Conservation (phyloP, 1,284 basidiomycete species). For the Coriolopsis trogii region DNA sequence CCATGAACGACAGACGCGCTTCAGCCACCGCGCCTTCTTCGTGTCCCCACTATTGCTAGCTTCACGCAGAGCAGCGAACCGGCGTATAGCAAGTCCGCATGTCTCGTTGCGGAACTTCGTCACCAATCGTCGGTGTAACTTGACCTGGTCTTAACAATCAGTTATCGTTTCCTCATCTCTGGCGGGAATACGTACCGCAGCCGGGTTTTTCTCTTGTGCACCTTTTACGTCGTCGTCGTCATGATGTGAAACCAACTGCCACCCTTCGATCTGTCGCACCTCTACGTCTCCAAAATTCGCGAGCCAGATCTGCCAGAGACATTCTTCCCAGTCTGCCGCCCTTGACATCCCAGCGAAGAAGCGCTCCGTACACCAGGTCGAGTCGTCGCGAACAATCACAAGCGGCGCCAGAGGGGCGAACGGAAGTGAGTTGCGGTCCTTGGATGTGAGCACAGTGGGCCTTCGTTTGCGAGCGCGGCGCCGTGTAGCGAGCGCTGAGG, state of each 20-base stretch:
- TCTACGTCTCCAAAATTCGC: conserved; percentile 48
- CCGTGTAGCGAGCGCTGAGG: conserved; percentile 12
- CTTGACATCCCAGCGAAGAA: conserved; percentile 51
- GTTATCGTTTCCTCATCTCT: neutral
- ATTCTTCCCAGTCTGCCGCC: conserved; percentile 60
- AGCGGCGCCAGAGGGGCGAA: conserved; percentile 48
- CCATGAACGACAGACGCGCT: conserved; percentile 35
- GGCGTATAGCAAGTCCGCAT: conserved; percentile 53
- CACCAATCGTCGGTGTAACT: conserved; percentile 46
- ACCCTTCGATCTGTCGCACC: conserved; percentile 30
- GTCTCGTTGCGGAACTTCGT: conserved; percentile 53
- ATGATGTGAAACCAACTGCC: conserved; percentile 6
- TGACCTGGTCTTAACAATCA: conserved; percentile 31
- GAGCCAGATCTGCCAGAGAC: conserved; percentile 70
- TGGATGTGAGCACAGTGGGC: conserved; percentile 34
- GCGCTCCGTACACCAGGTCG: conserved; percentile 67
- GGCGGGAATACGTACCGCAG: conserved; percentile 11
- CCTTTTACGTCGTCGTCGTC: neutral
- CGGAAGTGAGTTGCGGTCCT: conserved; percentile 36
- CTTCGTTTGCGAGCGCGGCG: conserved; percentile 11
- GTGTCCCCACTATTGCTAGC: conserved; percentile 27
- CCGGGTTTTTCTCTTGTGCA: no score
- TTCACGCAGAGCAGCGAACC: conserved; percentile 39
- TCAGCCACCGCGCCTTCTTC: conserved; percentile 37
- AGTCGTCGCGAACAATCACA: conserved; percentile 49